Evolutionary conservation across 108 stramenopile genomes (phyloP), one percentile per base, ranked within the genome.

Genomic region (Fragilaria crotonensis): DNA sequence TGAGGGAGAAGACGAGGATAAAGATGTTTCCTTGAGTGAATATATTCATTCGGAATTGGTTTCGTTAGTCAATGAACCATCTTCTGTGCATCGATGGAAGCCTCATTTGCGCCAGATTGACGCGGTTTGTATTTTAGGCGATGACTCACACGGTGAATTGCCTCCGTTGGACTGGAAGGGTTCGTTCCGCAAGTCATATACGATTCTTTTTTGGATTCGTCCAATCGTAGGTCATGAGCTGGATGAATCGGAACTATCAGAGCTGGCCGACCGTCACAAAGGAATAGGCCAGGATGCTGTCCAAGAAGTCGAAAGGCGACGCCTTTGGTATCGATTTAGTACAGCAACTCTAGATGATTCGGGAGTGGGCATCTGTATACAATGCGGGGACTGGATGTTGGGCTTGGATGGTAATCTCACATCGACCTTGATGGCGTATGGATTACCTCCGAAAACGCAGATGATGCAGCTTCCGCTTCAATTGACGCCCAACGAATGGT

Each of bases 141-240:
- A 41, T 11, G 36, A 41, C 14, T 41, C 36, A 11, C 14, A 14
- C 14, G 36, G 36, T 41, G 21, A 56, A 21, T 47, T 81, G 1
- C 91, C 91, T 0, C 68, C 68, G 0, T 57, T 93, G 54, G 85
- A 87, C 31, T 85, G 83, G 81, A 80, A 83, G 50, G 58, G 61
- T 19, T 72, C 78, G 5, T 93, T 89, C 66, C 83, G 84, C n/a
- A 93, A 89, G 62, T 78, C 85, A 17, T 89, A 93, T 53, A 78
- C 80, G 5, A 29, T 93, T 0, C 45, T 86, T 41, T 54, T 93
- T 33, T 93, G 90, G 90, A 72, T 93, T 25, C 71, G 87, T 29
- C 85, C 87, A n/a, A 53, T 60, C 25, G 25, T 80, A 14, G 66
- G 59, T 59, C 36, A 17, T 30, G 41, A 17, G 20, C 22, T 30